Base-by-base conservation (phyloP, 2,329 filamentous ascomycete species). In the Samsoniella hepiali region DNA sequence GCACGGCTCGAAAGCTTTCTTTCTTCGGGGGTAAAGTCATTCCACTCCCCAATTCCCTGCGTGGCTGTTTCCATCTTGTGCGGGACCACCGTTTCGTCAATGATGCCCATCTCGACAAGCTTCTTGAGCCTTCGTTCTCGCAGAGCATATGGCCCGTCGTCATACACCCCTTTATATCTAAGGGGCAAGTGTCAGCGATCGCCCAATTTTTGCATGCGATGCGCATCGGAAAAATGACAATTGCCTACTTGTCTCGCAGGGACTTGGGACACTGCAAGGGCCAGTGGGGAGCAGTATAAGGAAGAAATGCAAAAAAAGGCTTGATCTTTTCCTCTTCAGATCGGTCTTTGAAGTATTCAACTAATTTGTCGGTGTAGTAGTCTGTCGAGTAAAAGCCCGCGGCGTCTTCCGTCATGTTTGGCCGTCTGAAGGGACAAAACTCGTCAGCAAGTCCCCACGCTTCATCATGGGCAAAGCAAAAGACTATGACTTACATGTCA, bases 231-330 rank as follows among this genome's bases (percentile, higher is more conserved):
- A 10, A 11, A 11, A 9, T 38, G 22, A 22, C 22, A 38, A 11
- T 10, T 38, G 36, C 8, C 75, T 72, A 55, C 80, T 75, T 62
- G 77, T 75, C 57, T 81, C 74, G 56, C 77, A 74, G 1, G 80
- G 78, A 5, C 77, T 79, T 38, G 36, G 36, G 10, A 11, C 36
- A 38, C 67, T 82, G 82, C 2, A 84, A 70, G 1, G 81, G 81
- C 81, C 81, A 84, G 67, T 84, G 81, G 0, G 81, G 81, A 2
- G 58, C 58, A 0, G 83, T 84, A 69, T 85, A 87, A 1, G 84
- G 82, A 2, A 84, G 74, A 68, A 85, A 86, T 1, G 73, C 83
- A 67, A 86, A 86, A 73, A 87, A 86, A 0, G 83, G 79, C 47
- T 68, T 65, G 2, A 71, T 66, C 22, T 73, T 69, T 0, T 66